Evolutionary conservation across 31 red algal genomes (phyloP), one percentile per base, ranked within the genome.

Genomic region (Porphyra umbilicalis): DNA sequence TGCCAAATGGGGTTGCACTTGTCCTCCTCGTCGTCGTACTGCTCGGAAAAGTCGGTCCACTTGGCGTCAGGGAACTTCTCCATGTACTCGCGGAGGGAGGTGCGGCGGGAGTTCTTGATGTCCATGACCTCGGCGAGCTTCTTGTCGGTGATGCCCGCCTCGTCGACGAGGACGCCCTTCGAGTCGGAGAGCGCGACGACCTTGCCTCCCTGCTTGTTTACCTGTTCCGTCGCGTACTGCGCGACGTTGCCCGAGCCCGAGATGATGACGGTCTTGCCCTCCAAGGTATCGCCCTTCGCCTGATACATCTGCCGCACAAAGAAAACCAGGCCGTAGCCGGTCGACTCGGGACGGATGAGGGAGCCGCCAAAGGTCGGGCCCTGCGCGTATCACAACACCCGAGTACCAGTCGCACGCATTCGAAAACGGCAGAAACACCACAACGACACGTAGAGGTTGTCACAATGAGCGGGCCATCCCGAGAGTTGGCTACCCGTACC

Each of bases 301-400:
- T 77, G 81, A 30, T 88, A 75, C 83, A 86, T 77, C 40, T 86
- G n/a, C 13, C 85, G 33, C 2, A 39, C 77, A 36, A 89, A 87
- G 85, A 87, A 88, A 10, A 86, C 87, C 14, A 34, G 14, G 34
- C 87, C 87, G 34, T 86, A 89, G 40, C 87, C 87, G 2, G 87
- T 89, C 6, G 87, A 83, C 39, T 86, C 84, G 2, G 83, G 30
- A 1, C 87, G 87, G 32, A 86, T 44, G 34, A 86, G 75, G 40
- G 44, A 78, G 30, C 87, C 87, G 3, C 87, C 87, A 11, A 30
- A 89, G 2, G n/a, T 38, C 4, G 34, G 35, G 32, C 87, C 87
- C n/a, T n/a, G n/a, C n/a, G n/a, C n/a, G n/a, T n/a, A n/a, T n/a
- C n/a, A n/a, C n/a, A n/a, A n/a, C n/a, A n/a, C n/a, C n/a, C n/a